These are phyloP conservation scores for Sarcocystis neurona DNA, from an alignment of 169 alveolate genomes.

Conservation along the genomic window DNA sequence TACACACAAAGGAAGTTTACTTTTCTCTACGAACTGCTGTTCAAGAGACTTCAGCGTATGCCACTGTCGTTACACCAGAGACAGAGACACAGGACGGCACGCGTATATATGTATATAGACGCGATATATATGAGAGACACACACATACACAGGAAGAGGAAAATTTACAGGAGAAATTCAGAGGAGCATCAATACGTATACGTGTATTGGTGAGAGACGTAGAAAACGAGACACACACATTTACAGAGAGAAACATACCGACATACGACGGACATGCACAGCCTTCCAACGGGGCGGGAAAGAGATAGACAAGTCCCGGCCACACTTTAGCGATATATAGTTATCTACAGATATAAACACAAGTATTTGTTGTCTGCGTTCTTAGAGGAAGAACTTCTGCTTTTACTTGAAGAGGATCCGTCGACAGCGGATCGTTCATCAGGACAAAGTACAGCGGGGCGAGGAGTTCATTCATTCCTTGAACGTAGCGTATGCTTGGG, in stretches of 20 bases:
- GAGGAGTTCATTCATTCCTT: constrained; percentile 89
- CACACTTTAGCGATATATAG: too few relatives aligned
- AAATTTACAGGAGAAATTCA: not conserved
- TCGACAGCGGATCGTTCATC: constrained; percentile 62
- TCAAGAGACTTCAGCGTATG: too few relatives aligned
- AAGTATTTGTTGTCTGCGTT: not conserved
- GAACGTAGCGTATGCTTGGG: constrained; percentile 74
- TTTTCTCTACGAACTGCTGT: too few relatives aligned
- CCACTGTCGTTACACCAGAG: too few relatives aligned
- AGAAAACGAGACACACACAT: too few relatives aligned
- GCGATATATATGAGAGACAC: not conserved
- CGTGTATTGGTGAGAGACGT: too few relatives aligned
- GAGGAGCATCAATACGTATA: too few relatives aligned
- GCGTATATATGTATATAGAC: not conserved
- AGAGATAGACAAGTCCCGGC: not conserved
- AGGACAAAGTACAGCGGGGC: constrained; percentile 81
- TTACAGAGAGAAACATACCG: too few relatives aligned
- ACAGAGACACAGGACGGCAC: too few relatives aligned
- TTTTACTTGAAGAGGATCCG: constrained; percentile 56
- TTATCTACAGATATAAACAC: not conserved
- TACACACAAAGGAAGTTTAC: too few relatives aligned
- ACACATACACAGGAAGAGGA: not conserved
- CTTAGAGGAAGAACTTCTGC: not conserved
- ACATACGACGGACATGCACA: too few relatives aligned
- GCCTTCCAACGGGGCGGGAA: not conserved